Evolutionary conservation across 1,284 basidiomycete species (phyloP).

Genomic region (Vanrija sp.): DNA sequence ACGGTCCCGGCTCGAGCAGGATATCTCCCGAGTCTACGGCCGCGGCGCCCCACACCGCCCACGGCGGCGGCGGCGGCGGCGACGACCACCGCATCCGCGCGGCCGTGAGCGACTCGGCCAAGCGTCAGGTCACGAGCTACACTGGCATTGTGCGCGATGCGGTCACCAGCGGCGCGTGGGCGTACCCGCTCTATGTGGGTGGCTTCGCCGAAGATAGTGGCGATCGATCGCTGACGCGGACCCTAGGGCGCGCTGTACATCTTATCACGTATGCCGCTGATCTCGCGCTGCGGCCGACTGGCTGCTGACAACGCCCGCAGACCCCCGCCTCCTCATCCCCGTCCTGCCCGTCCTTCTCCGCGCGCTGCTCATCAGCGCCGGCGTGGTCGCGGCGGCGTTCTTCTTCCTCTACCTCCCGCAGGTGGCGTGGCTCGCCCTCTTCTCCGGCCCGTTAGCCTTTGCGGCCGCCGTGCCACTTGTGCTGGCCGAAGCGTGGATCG

Average conservation of each 20-base stretch:
- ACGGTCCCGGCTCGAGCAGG: too few relatives aligned
- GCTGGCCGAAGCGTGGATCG: conserved; percentile 49
- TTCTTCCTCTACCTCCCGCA: conserved; percentile 66
- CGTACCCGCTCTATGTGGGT: conserved; percentile 49
- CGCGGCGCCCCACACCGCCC: too few relatives aligned
- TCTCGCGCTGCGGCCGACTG: neutral
- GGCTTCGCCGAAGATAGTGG: neutral
- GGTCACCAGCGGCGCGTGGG: conserved; percentile 47
- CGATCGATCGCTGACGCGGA: neutral
- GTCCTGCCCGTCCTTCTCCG: conserved; percentile 47
- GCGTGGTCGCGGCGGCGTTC: conserved; percentile 54
- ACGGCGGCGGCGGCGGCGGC: too few relatives aligned
- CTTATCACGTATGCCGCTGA: conserved; percentile 28
- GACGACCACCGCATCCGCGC: neutral
- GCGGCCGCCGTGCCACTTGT: conserved; percentile 51
- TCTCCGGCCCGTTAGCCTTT: conserved; percentile 60
- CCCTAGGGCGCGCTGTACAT: conserved; percentile 48
- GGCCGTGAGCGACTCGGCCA: conserved; percentile 25
- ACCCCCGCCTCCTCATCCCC: conserved; percentile 47
- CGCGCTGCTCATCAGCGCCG: conserved; percentile 42
- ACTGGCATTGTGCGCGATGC: conserved; percentile 40
- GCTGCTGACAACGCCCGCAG: conserved; percentile 14
- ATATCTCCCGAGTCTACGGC: too few relatives aligned
- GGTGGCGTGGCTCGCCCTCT: conserved; percentile 60
- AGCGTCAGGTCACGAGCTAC: conserved; percentile 35